Percentiles rank a stretch among this genome's conserved stretches.
phyloP scores from a whole-genome alignment of 805 yeast genomes.

The Candida sphagnicola region DNA sequence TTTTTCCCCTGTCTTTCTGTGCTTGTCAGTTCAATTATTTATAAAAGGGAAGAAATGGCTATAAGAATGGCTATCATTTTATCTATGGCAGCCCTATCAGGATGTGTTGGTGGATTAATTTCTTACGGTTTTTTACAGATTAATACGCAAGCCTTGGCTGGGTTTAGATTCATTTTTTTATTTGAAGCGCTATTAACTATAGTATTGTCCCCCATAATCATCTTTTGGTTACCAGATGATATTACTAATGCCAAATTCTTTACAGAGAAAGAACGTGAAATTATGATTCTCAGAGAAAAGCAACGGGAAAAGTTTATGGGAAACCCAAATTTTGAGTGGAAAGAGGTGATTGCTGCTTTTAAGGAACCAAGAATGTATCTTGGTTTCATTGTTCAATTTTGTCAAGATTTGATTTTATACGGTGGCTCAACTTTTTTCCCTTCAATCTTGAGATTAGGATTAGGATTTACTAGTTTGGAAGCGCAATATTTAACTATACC shows the following conservation, averaged over 20 bases:
- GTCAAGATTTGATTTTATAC: slow-evolving; percentile 38
- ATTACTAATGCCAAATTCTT: slow-evolving; percentile 35
- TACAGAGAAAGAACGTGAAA: slow-evolving; percentile 32
- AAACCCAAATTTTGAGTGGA: slow-evolving; percentile 23
- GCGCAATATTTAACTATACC: slow-evolving; percentile 42
- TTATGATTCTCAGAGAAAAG: slow-evolving; percentile 29
- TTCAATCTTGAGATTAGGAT: slow-evolving; percentile 26
- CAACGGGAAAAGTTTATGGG: slow-evolving; percentile 34
- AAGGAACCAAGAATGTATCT: slow-evolving; percentile 32
- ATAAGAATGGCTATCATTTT: slow-evolving; percentile 32
- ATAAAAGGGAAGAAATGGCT: slow-evolving; percentile 13
- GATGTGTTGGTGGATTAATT: slow-evolving; percentile 56
- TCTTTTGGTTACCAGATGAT: slow-evolving; percentile 36
- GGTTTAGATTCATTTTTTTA: slow-evolving; percentile 51
- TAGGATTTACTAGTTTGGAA: slow-evolving; percentile 22
- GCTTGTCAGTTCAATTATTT: slow-evolving; percentile 15
- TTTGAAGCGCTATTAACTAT: slow-evolving; percentile 45
- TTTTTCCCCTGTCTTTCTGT: slow-evolving; percentile 48
- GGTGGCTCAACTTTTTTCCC: slow-evolving; percentile 43
- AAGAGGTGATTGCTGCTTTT: slow-evolving; percentile 28
- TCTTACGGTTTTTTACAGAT: slow-evolving; percentile 39
- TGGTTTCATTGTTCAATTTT: slow-evolving; percentile 39
- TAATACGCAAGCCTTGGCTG: slow-evolving; percentile 26
- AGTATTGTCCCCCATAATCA: slow-evolving; percentile 29
- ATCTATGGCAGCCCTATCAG: slow-evolving; percentile 49